A percentile compares a stretch with the other conserved stretches of the same genome.
These are phyloP conservation scores for Pythium plurisporium DNA, from an alignment of 352 stramenopile genomes.

Conservation along the genomic window DNA sequence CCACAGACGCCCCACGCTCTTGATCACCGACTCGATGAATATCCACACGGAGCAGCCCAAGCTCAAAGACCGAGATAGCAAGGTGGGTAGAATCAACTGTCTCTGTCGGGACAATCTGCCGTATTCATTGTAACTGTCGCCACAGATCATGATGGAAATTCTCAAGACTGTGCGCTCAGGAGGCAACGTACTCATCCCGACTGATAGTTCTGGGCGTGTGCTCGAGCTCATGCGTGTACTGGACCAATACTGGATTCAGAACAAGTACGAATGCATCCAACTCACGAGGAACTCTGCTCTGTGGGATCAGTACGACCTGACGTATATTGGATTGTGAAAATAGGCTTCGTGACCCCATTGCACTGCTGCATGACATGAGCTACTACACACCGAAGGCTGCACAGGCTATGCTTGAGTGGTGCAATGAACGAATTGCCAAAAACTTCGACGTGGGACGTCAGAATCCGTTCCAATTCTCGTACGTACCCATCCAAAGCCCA, in stretches of 20 bases:
- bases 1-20: constrained; percentile 71
- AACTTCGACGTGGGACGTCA: constrained; percentile 86
- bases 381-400: constrained; percentile 87
- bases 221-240: constrained; percentile 95
- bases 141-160: constrained; percentile 91
- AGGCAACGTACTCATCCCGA: constrained; percentile 94
- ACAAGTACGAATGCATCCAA: constrained; percentile 67
- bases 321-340: too few species aligned
- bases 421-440: constrained; percentile 86
- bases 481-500: background rate
- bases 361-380: constrained; percentile 84
- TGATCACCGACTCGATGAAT: constrained; percentile 90
- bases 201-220: constrained; percentile 91
- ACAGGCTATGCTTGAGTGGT: constrained; percentile 89
- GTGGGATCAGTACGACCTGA: too few species aligned
- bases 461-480: constrained; percentile 89
- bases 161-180: constrained; percentile 90
- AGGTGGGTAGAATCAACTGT: constrained; percentile 24
- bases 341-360: constrained; percentile 83
- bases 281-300: too few species aligned
- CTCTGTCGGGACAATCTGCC: background rate
- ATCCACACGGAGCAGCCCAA: constrained; percentile 82
- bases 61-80: constrained; percentile 85
- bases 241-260: constrained; percentile 94
- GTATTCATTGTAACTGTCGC: background rate